Evolutionary conservation across 306 rosid genomes (phyloP).

Genomic region (Sechiopsis laciniata): DNA sequence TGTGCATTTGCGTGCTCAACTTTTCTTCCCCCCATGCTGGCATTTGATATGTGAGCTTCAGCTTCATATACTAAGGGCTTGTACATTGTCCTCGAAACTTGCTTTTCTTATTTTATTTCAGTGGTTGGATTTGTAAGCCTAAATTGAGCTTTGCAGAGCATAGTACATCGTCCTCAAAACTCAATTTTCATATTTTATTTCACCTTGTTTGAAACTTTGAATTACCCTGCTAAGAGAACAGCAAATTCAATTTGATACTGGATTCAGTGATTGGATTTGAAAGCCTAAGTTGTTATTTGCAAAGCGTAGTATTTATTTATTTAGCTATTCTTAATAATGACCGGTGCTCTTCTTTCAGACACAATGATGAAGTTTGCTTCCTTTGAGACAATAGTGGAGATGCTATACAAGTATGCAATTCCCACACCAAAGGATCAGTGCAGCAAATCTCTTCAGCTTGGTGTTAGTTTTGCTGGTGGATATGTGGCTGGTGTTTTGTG

Average conservation of each 20-base stretch:
- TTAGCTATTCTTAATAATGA: background rate
- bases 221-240: background rate
- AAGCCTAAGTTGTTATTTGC: background rate
- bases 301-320: background rate
- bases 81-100: background rate
- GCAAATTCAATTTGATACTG: background rate
- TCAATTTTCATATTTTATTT: background rate
- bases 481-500: conserved; percentile 87
- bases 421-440: conserved; percentile 80
- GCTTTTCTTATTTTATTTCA: too few relatives aligned
- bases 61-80: background rate
- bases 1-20: background rate
- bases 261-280: background rate
- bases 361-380: conserved; percentile 98
- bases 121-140: too few relatives aligned
- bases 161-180: background rate
- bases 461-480: conserved; percentile 94
- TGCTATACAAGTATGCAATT: conserved; percentile 64
- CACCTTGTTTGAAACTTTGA: background rate
- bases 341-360: conserved; percentile 41
- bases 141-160: too few relatives aligned
- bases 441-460: conserved; percentile 78
- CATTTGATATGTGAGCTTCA: background rate
- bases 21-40: too few relatives aligned
- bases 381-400: conserved; percentile 83